phyloP scores from a whole-genome alignment of 768 basidiomycete genomes.

The Macrolepiota dolichaula region DNA sequence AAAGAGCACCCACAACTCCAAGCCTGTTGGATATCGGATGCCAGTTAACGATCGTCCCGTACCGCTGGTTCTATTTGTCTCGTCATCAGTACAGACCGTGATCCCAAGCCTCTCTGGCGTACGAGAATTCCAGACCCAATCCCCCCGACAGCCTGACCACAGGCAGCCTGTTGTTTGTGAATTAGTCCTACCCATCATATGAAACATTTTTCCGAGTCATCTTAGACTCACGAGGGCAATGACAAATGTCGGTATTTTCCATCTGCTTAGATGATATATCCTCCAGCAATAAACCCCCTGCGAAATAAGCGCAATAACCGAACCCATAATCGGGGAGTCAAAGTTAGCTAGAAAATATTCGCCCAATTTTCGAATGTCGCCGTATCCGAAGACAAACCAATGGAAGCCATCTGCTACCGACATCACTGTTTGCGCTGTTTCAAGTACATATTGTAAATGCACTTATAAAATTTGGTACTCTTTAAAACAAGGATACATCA shows the following conservation, averaged over 20 bases:
- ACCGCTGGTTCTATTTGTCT: background rate
- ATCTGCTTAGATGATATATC: conserved; percentile 6
- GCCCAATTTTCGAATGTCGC: conserved; percentile 1
- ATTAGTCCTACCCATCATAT: too few relatives aligned
- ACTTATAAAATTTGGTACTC: background rate
- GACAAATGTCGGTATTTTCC: background rate
- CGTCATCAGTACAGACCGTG: background rate
- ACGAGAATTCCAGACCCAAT: conserved; percentile 9
- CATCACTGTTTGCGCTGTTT: conserved; percentile 5
- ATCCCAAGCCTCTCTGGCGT: background rate
- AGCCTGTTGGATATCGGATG: background rate
- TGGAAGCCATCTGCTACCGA: conserved; percentile 9
- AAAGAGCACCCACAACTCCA: background rate
- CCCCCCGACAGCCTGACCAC: conserved; percentile 2
- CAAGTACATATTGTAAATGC: conserved; percentile 1
- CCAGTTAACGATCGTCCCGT: conserved; percentile 5
- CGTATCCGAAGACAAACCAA: conserved; percentile 12
- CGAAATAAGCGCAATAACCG: conserved; percentile 8
- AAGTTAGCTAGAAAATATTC: conserved; percentile 10
- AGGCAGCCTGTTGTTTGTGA: background rate
- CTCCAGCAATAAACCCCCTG: conserved; percentile 13
- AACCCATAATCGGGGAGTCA: conserved; percentile 10
- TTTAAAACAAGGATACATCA: too few relatives aligned
- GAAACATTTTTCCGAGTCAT: too few relatives aligned
- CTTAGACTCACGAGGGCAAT: conserved; percentile 1